Conservation (phyloP, 257 asterid genomes). For the Rubia yunnanensis region DNA sequence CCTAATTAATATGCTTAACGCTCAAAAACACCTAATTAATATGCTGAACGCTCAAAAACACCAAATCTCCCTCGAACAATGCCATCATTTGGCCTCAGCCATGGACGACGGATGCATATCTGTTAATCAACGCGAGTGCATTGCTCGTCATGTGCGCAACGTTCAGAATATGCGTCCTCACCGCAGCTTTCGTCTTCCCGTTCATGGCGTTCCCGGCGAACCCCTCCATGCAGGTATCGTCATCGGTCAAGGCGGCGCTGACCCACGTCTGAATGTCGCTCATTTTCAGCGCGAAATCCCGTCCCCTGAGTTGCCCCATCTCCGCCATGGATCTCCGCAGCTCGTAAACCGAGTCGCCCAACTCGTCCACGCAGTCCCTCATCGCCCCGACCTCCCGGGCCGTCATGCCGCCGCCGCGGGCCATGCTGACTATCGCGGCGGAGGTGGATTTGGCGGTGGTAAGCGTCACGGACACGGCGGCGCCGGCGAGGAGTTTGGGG, state of each 20-base stretch:
- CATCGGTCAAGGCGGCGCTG: conserved; percentile 77
- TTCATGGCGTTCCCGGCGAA: conserved; percentile 37
- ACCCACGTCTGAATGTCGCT: conserved; percentile 68
- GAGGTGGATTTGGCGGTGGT: conserved; percentile 37
- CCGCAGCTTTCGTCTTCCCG: conserved; percentile 32
- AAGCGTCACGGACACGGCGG: conserved; percentile 48
- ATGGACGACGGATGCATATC: conserved; percentile 33
- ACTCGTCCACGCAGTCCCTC: conserved; percentile 62
- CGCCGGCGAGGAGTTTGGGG: conserved; percentile 43
- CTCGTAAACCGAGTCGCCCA: conserved; percentile 40
- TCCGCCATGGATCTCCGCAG: conserved; percentile 35
- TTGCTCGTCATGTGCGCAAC: conserved; percentile 66
- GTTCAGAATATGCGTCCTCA: conserved; percentile 28
- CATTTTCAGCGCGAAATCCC: conserved; percentile 29
- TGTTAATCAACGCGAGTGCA: conserved; percentile 58
- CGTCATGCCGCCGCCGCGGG: conserved; percentile 29
- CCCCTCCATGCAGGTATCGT: conserved; percentile 62
- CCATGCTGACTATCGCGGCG: conserved; percentile 27
- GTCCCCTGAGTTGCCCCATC: conserved; percentile 30
- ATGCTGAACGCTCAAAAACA: background rate
- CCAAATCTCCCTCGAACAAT: background rate
- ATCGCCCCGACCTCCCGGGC: conserved; percentile 50
- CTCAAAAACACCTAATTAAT: background rate
- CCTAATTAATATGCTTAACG: background rate
- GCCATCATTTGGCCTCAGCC: conserved; percentile 4